These are phyloP conservation scores for Citeromyces hawaiiensis DNA, from an alignment of 1,139 yeast genomes.

Conservation along the genomic window DNA sequence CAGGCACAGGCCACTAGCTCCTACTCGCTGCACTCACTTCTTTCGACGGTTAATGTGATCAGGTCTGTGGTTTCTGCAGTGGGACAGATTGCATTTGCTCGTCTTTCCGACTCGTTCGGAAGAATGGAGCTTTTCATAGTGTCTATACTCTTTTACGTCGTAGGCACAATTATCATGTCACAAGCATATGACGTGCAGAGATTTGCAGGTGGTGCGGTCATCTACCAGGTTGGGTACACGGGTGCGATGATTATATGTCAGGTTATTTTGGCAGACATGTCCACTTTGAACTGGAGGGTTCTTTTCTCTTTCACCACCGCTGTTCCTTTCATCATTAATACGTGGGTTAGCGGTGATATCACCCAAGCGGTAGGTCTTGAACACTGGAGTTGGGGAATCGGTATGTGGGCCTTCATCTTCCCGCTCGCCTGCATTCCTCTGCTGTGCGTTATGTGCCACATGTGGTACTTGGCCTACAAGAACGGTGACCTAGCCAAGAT, in stretches of 20 bases:
- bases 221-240: constrained; percentile 59
- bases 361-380: constrained; percentile 21
- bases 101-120: constrained; percentile 61
- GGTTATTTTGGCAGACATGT: constrained; percentile 50
- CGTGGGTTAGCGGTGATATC: constrained; percentile 62
- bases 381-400: constrained; percentile 66
- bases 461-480: constrained; percentile 38
- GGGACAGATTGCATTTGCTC: constrained; percentile 56
- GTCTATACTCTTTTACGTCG: constrained; percentile 43
- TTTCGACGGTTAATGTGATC: constrained; percentile 53
- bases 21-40: constrained; percentile 42
- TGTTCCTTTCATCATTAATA: constrained; percentile 58
- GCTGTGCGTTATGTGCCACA: constrained; percentile 35
- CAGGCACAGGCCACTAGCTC: constrained; percentile 44
- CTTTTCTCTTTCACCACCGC: constrained; percentile 50
- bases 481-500: constrained; percentile 29
- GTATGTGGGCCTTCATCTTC: constrained; percentile 70
- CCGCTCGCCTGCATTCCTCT: constrained; percentile 54
- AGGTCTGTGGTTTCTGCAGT: constrained; percentile 59
- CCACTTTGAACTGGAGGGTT: constrained; percentile 60
- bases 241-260: constrained; percentile 46
- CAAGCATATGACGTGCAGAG: constrained; percentile 52
- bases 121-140: constrained; percentile 42
- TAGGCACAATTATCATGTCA: constrained; percentile 63
- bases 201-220: constrained; percentile 62